These are phyloP conservation scores for Hanseniaspora sp. DNA, from an alignment of 1,139 yeast genomes.

Conservation along the genomic window DNA sequence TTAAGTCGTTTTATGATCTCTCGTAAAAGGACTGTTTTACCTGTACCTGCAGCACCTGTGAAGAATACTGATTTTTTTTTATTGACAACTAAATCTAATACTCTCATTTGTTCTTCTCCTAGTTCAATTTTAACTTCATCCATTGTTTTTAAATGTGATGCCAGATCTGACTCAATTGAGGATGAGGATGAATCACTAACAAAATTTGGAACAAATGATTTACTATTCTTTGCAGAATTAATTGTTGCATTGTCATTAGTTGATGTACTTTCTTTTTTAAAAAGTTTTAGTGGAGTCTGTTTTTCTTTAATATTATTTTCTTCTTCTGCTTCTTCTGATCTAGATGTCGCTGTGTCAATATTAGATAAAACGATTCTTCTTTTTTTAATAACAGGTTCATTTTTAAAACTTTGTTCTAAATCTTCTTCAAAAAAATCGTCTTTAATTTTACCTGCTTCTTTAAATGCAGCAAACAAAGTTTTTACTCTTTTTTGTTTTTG, in stretches of 20 bases:
- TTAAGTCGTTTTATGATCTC: conserved; percentile 55
- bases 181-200: no score
- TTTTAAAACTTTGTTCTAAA: not conserved
- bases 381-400: not conserved
- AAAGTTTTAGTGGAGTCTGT: no score
- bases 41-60: conserved; percentile 96
- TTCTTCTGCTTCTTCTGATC: conserved; percentile 17
- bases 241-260: no score
- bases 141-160: not conserved
- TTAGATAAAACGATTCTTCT: not conserved
- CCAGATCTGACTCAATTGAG: no score
- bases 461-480: conserved; percentile 1
- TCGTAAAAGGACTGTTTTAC: conserved; percentile 69
- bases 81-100: conserved; percentile 50
- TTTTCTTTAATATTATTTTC: conserved; percentile 20
- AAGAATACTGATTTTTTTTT: conserved; percentile 58
- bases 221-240: no score
- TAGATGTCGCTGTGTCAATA: not conserved
- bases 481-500: not conserved
- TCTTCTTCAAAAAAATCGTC: not conserved
- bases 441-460: not conserved
- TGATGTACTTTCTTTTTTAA: no score
- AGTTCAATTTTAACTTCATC: conserved; percentile 22
- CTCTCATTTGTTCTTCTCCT: conserved; percentile 60
- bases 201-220: no score